A percentile compares a stretch with the other conserved stretches of the same genome.
phyloP scores from a whole-genome alignment of 73 alveolate genomes.

The Paramecium bursaria region DNA sequence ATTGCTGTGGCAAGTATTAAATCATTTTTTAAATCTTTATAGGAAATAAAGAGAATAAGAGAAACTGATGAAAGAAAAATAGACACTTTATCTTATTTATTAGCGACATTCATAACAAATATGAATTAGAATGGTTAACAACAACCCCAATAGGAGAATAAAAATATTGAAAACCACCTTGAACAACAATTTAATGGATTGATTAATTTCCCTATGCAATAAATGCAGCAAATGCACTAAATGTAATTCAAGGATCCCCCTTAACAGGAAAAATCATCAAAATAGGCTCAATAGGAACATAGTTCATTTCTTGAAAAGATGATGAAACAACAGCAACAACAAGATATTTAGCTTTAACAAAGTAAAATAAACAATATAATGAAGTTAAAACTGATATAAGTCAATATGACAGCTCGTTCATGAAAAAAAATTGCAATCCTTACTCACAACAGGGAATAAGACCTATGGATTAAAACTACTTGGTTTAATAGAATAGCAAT shows the following conservation, averaged over 20 bases:
- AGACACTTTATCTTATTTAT: constrained; percentile 46
- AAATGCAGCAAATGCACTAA: background rate
- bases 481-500: constrained; percentile 32
- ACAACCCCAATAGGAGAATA: background rate
- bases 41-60: constrained; percentile 56
- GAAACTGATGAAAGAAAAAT: constrained; percentile 50
- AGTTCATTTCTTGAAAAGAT: constrained; percentile 29
- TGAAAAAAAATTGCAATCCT: constrained; percentile 25
- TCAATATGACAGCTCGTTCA: constrained; percentile 9
- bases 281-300: background rate
- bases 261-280: background rate
- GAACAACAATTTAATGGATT: constrained; percentile 31
- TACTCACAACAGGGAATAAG: background rate
- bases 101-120: constrained; percentile 46
- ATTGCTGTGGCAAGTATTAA: constrained; percentile 59
- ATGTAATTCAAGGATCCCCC: background rate
- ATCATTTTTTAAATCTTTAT: background rate
- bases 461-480: constrained; percentile 23
- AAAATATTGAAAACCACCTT: constrained; percentile 7
- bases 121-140: background rate
- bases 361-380: background rate
- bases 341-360: constrained; percentile 1
- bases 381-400: constrained; percentile 31
- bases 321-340: constrained; percentile 12
- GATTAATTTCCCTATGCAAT: background rate